Evolutionary conservation across 75 land plant species (phyloP), one percentile per base, ranked within the genome.

Genomic region (Gnetum montanum): DNA sequence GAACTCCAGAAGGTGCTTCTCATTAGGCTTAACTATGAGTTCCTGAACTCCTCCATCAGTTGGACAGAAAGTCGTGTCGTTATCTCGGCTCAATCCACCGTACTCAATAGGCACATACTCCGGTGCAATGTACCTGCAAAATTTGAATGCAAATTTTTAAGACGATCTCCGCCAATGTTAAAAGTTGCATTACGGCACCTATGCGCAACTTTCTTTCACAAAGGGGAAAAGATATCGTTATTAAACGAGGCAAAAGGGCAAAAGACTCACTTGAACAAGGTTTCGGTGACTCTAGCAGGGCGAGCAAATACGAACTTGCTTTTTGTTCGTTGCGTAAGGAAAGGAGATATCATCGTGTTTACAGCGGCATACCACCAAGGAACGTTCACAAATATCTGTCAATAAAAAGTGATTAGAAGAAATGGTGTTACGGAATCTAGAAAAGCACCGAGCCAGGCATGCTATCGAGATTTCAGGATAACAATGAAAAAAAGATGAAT

Each of bases 341-440:
- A 70, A 15, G 88, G 76, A 26, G 75, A 73, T 24, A 75, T 63
- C 65, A 86, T 54, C 19, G 67, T 46, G 36, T 66, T 73, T 22
- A 79, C 27, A 4, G 80, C 87, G 29, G 72, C 51, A 60, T 83
- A 86, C 79, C 86, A 86, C 83, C 83, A 83, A 34, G 91, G 88
- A 1, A 65, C 79, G 69, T 86, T 82, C 64, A 86, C 63, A 48
- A 86, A 75, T 30, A 86, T 68, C 91, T 86, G 69, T 61, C 50
- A 29, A 56, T 54, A 4, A 51, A 35, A 20, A 44, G 29, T 27
- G 25, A 26, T 16, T 47, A 31, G 18, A 7, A 48, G 22, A 13
- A 1, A 33, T 54, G 2, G 7, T 19, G 13, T 38, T 2, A 12
- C 11, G 6, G 41, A 38, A 38, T 12, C 11, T 12, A 38, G 6